phyloP scores from a whole-genome alignment of 2,329 filamentous ascomycete species.

The Fusarium sterilihyphosum region DNA sequence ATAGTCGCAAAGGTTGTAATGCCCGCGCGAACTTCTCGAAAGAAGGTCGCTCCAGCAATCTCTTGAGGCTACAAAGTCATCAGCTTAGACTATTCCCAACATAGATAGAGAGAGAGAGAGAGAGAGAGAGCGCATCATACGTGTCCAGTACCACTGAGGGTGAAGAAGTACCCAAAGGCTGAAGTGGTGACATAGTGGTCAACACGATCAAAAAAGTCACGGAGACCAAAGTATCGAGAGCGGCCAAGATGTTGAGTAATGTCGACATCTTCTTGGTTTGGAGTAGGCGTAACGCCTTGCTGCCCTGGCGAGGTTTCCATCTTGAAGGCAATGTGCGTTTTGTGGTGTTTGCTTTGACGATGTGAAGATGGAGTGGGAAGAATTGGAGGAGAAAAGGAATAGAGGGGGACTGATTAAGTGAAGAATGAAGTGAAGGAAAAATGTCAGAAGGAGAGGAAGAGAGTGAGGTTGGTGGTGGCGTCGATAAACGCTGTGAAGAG shows the following conservation, averaged over 20 bases:
- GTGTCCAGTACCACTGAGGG: slow-evolving; percentile 74
- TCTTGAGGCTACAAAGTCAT: slow-evolving; percentile 65
- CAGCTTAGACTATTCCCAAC: not conserved
- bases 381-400: not conserved
- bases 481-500: slow-evolving; percentile 3
- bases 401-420: not conserved
- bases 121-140: slow-evolving; percentile 54
- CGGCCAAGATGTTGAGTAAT: slow-evolving; percentile 11
- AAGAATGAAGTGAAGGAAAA: not conserved
- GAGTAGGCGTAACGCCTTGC: slow-evolving; percentile 20
- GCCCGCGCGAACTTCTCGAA: slow-evolving; percentile 81
- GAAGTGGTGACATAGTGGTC: slow-evolving; percentile 53
- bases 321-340: not conserved
- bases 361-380: not conserved
- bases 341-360: not conserved
- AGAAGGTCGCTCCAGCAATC: slow-evolving; percentile 75
- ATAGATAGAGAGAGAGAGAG: not conserved
- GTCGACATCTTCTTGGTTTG: not conserved
- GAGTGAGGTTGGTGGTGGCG: slow-evolving; percentile 23
- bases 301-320: slow-evolving; percentile 26
- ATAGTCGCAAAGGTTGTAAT: slow-evolving; percentile 83
- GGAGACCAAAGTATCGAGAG: slow-evolving; percentile 46
- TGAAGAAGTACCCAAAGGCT: slow-evolving; percentile 69
- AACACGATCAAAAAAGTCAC: slow-evolving; percentile 49
- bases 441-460: not conserved